A percentile compares a stretch with the other conserved stretches of the same genome.
Evolutionary conservation across 2,329 filamentous ascomycete species (phyloP).

Genomic region (Alternaria sp.): DNA sequence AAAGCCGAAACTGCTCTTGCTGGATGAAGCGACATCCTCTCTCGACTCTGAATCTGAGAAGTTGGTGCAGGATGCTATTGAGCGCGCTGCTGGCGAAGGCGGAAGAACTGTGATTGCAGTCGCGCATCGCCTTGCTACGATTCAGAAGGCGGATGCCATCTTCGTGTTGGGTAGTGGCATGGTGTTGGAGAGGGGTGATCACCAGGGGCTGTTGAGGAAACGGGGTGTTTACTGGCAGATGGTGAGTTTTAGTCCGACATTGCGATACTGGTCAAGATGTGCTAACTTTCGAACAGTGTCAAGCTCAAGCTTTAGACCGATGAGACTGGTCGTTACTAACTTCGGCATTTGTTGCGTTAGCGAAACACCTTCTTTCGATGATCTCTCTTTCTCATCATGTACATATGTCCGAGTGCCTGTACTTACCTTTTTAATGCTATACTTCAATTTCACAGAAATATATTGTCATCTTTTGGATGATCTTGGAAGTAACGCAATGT

Average conservation of each 20-base stretch:
- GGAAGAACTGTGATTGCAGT: slow-evolving; percentile 42
- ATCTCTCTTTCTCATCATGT: neutral
- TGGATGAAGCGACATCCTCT: slow-evolving; percentile 45
- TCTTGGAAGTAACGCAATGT: neutral
- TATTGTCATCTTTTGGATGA: neutral
- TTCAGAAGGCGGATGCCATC: slow-evolving; percentile 48
- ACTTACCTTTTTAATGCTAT: too few species aligned
- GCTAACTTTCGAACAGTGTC: slow-evolving; percentile 32
- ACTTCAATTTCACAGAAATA: too few species aligned
- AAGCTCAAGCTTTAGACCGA: slow-evolving; percentile 47
- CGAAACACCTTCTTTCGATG: neutral
- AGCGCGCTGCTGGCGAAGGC: slow-evolving; percentile 35
- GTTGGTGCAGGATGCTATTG: slow-evolving; percentile 44
- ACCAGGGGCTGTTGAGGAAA: slow-evolving; percentile 36
- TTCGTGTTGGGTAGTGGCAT: slow-evolving; percentile 44
- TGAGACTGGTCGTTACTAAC: neutral
- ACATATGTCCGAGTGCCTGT: too few species aligned
- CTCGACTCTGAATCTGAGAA: slow-evolving; percentile 46
- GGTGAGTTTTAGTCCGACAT: too few species aligned
- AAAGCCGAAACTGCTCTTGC: slow-evolving; percentile 38
- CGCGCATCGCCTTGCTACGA: slow-evolving; percentile 46
- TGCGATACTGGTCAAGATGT: too few species aligned
- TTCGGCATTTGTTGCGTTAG: neutral
- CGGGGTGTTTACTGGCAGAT: slow-evolving; percentile 46
- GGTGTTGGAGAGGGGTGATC: slow-evolving; percentile 43